A percentile compares a stretch with the other conserved stretches of the same genome.
Conservation (phyloP, 1,284 basidiomycete genomes). For the Rhodotorula sp. region DNA sequence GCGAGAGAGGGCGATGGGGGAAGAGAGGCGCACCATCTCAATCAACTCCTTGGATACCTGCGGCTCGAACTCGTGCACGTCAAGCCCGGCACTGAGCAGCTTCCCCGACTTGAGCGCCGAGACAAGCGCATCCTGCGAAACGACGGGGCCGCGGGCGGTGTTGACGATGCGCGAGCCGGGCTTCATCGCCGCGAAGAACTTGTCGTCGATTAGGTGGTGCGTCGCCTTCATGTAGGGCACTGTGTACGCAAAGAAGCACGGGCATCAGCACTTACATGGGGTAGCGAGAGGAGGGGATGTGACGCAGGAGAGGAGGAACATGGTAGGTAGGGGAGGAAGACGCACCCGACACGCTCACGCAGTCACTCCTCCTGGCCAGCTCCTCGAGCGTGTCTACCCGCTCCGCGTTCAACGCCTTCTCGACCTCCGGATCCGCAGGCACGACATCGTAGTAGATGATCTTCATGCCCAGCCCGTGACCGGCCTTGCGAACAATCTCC, state of each 20-base stretch:
- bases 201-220: constrained; percentile 6
- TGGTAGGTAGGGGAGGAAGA: too few relatives aligned
- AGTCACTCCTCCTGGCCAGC: constrained; percentile 4
- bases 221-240: constrained; percentile 11
- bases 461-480: constrained; percentile 2
- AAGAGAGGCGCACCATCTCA: neutral
- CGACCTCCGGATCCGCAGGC: neutral
- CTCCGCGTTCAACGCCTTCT: neutral
- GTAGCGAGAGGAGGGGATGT: too few relatives aligned
- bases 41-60: constrained; percentile 11
- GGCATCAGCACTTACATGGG: too few relatives aligned
- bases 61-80: constrained; percentile 15
- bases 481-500: constrained; percentile 9
- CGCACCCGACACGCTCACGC: constrained; percentile 12
- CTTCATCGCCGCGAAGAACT: constrained; percentile 1
- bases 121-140: constrained; percentile 7
- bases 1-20: rapidly evolving
- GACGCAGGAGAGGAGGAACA: neutral
- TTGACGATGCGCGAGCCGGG: constrained; percentile 12
- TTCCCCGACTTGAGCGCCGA: constrained; percentile 10
- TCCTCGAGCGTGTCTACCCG: constrained; percentile 1
- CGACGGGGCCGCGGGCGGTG: constrained; percentile 12
- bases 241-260: too few relatives aligned
- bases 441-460: constrained; percentile 12
- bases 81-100: constrained; percentile 3